Evolutionary conservation across 2,329 filamentous ascomycete genomes (phyloP), one percentile per base, ranked within the genome.

Genomic region (Talaromyces sp.): DNA sequence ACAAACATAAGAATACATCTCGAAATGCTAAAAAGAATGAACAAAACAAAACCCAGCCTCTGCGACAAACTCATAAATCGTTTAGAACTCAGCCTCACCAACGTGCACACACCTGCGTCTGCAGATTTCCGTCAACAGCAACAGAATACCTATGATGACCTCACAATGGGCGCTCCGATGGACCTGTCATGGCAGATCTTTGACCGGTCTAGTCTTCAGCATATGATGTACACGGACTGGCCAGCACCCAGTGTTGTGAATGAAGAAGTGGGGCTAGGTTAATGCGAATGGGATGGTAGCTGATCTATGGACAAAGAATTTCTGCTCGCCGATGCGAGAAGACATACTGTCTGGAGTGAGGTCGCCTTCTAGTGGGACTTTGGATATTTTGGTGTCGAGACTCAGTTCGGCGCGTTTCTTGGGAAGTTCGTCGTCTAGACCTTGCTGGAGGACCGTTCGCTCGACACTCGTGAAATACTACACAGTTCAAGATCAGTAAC

Each of bases 1-100:
- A 17, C 53, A 38, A 59, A 66, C 25, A 66, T 66, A 34, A 61
- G 64, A 53, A 60, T 66, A 66, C 64, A 66, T 66, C 53, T 66
- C 10, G 64, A 66, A 63, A 66, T 66, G 60, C 36, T 66, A 22
- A 66, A 54, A 38, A 22, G 54, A 51, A 63, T 58, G 58, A 66
- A 66, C 34, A 63, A 59, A 43, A 38, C 64, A 45, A 59, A 59
- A 27, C 43, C 58, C 27, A 66, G 64, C 25, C 29, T 66, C 7
- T 66, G 64, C 29, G 43, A 63, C 19, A 63, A 63, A 63, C 53
- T 66, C 34, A 66, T 66, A 38, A 59, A 19, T 29, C 60, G 60
- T 15, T 59, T 66, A 45, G 64, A 66, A 66, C 22, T 25, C 13
- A 53, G 64, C 10, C 60, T 66, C 17, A 61, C 59, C 43, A 66